phyloP scores from a whole-genome alignment of 2,329 filamentous ascomycete genomes.

The Aureobasidium sp. region DNA sequence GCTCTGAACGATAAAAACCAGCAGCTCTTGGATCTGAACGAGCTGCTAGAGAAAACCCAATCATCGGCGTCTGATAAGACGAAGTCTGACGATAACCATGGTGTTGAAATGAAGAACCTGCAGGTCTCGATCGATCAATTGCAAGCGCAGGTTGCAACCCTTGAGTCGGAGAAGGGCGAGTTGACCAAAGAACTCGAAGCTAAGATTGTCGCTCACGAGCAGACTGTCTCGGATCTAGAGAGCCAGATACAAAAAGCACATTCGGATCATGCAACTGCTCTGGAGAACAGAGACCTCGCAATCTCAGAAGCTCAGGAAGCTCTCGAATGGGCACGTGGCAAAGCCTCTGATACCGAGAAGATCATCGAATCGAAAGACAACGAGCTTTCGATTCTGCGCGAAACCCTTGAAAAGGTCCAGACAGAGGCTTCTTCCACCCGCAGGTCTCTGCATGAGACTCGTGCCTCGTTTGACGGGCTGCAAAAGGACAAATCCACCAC shows the following conservation, averaged over 20 bases:
- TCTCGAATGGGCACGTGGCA: background rate
- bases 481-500: background rate
- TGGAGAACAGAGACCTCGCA: background rate
- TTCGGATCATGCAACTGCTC: background rate
- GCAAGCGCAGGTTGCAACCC: background rate
- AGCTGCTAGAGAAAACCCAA: background rate
- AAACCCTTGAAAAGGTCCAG: background rate
- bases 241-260: background rate
- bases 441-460: background rate
- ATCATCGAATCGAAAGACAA: background rate
- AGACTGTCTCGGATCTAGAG: background rate
- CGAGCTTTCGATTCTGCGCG: background rate
- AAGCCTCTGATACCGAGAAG: background rate
- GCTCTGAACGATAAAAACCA: background rate
- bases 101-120: background rate
- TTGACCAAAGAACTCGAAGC: background rate
- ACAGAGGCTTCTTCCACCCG: background rate
- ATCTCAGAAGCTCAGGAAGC: background rate
- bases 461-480: background rate
- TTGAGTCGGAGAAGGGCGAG: background rate
- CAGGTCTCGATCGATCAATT: background rate
- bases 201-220: background rate
- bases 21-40: conserved; percentile 10
- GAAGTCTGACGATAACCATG: background rate
- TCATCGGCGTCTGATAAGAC: background rate